Base-by-base conservation (phyloP, 2,329 filamentous ascomycete species). In the Ceratocystis colombiana region DNA sequence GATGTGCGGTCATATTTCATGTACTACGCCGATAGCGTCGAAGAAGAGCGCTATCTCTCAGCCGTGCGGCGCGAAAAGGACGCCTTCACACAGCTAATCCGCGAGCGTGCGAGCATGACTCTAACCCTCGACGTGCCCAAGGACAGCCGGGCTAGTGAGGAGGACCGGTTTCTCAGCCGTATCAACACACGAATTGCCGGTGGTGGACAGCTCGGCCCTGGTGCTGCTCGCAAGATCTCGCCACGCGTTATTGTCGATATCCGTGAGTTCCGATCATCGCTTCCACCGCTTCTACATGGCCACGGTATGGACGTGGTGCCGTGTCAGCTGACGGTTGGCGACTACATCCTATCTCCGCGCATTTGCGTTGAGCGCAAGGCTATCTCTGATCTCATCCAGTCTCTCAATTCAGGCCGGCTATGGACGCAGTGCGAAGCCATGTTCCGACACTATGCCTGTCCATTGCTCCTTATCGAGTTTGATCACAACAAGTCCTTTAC, bases 401-500 rank as follows among this genome's bases (percentile, higher is more conserved):
- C 91, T 0, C 91, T 99, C 77, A 87, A 88, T 70, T 92, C 96
- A 74, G 94, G 94, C 12, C 87, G 94, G 1, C 82, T 99, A 15
- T 99, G 90, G 78, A 89, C 85, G 71, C 94, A 99, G 78, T 88
- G 88, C 50, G 93, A 97, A 76, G 86, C 88, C 61, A 97, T 99
- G 93, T 88, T 95, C 68, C 85, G 90, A 74, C 87, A 97, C 77
- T 99, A 99, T 82, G 88, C 88, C 72, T 86, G 77, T 70, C 88
- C 91, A 0, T 89, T 97, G 84, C 84, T 99, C 5, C 84, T 99
- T 57, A 97, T 99, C 72, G 94, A 99, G 75, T 99, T 99, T 74
- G 92, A 96, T 74, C 89, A 96, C 73, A 93, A 96, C 78, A 96
- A 96, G 75, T 93, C 90, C 3, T 99, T 99, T 75, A 97, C 92